Base-by-base conservation (phyloP, 2,329 filamentous ascomycete genomes). In the Aspergillus floridensis region DNA sequence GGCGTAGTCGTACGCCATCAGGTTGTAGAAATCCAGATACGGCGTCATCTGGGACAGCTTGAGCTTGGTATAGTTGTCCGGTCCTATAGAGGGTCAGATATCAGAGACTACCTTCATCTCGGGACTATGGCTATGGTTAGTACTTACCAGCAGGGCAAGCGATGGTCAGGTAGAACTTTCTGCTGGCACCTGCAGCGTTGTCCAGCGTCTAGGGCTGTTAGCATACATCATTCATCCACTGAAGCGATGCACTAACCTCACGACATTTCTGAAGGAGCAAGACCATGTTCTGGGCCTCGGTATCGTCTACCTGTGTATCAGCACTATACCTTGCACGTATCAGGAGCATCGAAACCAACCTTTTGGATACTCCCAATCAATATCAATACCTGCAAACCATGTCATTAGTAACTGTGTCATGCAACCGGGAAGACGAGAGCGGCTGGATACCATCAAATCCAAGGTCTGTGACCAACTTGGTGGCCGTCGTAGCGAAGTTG, bases 1-100 rank as follows among this genome's bases (percentile, higher is more conserved):
- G 11, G 91, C 87, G 70, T 87, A 95, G 74, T 96, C 91, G 75
- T 95, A 96, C 1, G 89, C 90, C 91, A 96, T 96, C 12, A 79
- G 68, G 61, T 84, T 83, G 75, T 81, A 83, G 68, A 83, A 83
- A 61, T 83, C 81, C 6, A 84, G 72, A 44, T 79, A 78, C 24
- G 71, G 65, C 44, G 78, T 78, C 79, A 82, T 81, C 46, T 72
- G 73, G 10, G 66, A 67, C 22, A 81, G 73, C 22, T 74, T 71
- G 63, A 81, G 70, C 32, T 74, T 76, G 54, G 74, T 70, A 63
- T 77, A 80, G 64, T 79, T 75, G 8, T 68, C 65, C 4, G 77
- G 73, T 8, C 79, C 77, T 75, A 32, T 11, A 58, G n/a, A 26
- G 10, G 24, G 32, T 22, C 5, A 44, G 26, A 31, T 41, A 41